Evolutionary conservation across 306 rosid genomes (phyloP).

Genomic region (Astragalus membranaceus): DNA sequence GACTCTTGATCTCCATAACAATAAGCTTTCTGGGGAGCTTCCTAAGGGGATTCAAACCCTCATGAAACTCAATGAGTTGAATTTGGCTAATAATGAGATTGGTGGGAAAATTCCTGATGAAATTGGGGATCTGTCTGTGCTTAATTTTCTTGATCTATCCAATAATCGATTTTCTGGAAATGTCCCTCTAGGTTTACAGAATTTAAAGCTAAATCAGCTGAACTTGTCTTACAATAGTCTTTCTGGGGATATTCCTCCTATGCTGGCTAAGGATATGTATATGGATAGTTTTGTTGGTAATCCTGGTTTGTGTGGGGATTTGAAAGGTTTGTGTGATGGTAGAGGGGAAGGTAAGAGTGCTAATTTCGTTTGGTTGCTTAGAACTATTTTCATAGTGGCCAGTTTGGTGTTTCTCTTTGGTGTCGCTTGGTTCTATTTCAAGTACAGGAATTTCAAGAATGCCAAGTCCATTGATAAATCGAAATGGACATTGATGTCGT

Average conservation of each 20-base stretch:
- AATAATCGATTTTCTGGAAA: slow-evolving; percentile 53
- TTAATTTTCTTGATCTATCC: slow-evolving; percentile 84
- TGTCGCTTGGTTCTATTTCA: slow-evolving; percentile 62
- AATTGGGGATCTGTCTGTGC: slow-evolving; percentile 51
- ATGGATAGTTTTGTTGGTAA: slow-evolving; percentile 69
- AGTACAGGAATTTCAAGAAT: slow-evolving; percentile 49
- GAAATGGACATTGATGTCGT: slow-evolving; percentile 86
- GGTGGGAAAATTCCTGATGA: slow-evolving; percentile 60
- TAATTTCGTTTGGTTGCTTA: slow-evolving; percentile 53
- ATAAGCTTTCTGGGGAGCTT: slow-evolving; percentile 59
- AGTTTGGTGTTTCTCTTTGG: slow-evolving; percentile 54
- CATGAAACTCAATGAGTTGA: slow-evolving; percentile 70
- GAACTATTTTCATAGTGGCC: slow-evolving; percentile 52
- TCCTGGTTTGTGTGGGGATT: slow-evolving; percentile 65
- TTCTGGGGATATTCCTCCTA: slow-evolving; percentile 69
- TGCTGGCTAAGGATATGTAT: slow-evolving; percentile 55
- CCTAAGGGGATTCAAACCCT: slow-evolving; percentile 38
- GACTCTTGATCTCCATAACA: slow-evolving; percentile 63
- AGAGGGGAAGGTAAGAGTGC: slow-evolving; percentile 24
- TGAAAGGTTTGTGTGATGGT: slow-evolving; percentile 44
- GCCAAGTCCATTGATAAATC: slow-evolving; percentile 58
- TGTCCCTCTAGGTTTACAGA: slow-evolving; percentile 60
- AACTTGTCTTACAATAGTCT: slow-evolving; percentile 65
- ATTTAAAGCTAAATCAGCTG: slow-evolving; percentile 67
- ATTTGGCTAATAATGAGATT: slow-evolving; percentile 57